phyloP scores from a whole-genome alignment of 371 early-diverging fungal genomes.

The Mortierella sp. region DNA sequence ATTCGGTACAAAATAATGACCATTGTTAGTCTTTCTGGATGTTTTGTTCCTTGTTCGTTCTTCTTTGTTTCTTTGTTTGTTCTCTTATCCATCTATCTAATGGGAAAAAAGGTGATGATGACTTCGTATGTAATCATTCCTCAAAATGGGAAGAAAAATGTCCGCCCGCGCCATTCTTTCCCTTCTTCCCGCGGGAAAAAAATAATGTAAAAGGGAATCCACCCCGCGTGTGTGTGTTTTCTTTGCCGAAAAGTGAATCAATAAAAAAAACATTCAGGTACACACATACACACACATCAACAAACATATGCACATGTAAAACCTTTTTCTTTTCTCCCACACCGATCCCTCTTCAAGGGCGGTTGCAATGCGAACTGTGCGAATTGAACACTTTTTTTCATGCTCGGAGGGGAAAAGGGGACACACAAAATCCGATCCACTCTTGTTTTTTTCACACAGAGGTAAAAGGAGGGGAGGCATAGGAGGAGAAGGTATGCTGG shows the following conservation, averaged over 20 bases:
- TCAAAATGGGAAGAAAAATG: not conserved
- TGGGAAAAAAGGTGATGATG: no score
- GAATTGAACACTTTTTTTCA: not conserved
- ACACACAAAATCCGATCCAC: not conserved
- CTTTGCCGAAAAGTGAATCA: not conserved
- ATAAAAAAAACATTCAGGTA: not conserved
- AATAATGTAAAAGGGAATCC: not conserved
- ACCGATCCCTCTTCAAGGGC: no score
- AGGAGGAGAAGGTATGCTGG: no score
- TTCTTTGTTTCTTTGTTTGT: no score
- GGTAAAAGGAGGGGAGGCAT: no score
- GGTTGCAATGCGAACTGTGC: not conserved
- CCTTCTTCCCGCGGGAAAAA: constrained; percentile 2
- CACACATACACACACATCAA: not conserved
- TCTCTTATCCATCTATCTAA: no score
- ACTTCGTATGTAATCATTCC: no score
- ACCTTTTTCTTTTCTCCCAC: not conserved
- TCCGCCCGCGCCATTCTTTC: not conserved
- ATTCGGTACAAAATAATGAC: not conserved
- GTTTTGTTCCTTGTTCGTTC: no score
- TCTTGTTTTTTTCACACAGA: constrained; percentile 1
- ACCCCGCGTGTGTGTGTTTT: constrained; percentile 1
- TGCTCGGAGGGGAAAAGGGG: not conserved
- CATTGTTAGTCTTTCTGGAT: no score
- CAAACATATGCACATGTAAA: not conserved